A percentile compares a stretch with the other conserved stretches of the same genome.
These are phyloP conservation scores for Cercospora citrullina DNA, from an alignment of 2,329 filamentous ascomycete genomes.

Conservation along the genomic window DNA sequence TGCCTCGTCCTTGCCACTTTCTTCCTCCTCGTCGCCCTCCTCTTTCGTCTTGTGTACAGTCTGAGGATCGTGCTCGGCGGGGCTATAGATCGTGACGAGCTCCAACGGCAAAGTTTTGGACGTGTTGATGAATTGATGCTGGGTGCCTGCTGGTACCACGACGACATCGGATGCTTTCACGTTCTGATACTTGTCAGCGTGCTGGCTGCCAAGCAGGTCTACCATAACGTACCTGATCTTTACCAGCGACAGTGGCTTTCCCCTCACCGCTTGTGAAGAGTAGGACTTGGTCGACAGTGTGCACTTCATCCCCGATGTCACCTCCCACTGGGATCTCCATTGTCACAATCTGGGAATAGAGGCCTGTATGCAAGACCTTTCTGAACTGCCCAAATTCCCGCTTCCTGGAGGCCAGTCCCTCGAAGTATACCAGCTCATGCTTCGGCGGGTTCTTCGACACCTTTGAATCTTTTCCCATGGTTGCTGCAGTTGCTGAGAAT, in stretches of 20 bases:
- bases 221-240: conserved; percentile 59
- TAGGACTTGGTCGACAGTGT: conserved; percentile 64
- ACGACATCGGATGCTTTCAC: conserved; percentile 59
- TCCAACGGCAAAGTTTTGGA: conserved; percentile 58
- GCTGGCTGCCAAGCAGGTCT: conserved; percentile 3
- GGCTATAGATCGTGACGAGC: conserved; percentile 63
- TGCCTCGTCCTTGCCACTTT: conserved; percentile 60
- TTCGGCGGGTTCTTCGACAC: conserved; percentile 39
- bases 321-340: conserved; percentile 65
- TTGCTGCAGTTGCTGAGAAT: conserved; percentile 30
- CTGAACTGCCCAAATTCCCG: conserved; percentile 60
- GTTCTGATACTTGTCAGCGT: conserved; percentile 37
- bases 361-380: conserved; percentile 62
- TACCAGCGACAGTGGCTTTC: conserved; percentile 59
- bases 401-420: conserved; percentile 55
- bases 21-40: conserved; percentile 62
- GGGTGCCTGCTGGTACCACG: conserved; percentile 64
- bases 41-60: conserved; percentile 65
- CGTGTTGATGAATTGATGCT: conserved; percentile 65
- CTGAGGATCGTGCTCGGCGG: conserved; percentile 61
- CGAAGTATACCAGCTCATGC: conserved; percentile 62
- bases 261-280: conserved; percentile 63
- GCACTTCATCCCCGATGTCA: conserved; percentile 68
- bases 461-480: conserved; percentile 38
- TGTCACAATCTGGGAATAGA: conserved; percentile 63